Evolutionary conservation across 768 basidiomycete species (phyloP).

Genomic region (Suillus luteus): DNA sequence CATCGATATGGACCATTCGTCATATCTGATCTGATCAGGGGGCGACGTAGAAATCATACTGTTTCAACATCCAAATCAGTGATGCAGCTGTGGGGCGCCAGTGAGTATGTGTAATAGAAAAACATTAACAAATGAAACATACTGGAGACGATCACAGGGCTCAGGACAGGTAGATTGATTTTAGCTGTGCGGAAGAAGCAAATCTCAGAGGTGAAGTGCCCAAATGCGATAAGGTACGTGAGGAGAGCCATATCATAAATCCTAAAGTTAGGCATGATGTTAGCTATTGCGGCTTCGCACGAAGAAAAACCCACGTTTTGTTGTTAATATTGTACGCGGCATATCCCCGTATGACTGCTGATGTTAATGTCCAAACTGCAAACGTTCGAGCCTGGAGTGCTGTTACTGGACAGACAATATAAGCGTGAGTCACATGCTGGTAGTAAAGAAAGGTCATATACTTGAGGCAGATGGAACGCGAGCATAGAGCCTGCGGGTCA

Average conservation of each 20-base stretch:
- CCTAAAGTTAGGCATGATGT: constrained; percentile 40
- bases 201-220: constrained; percentile 86
- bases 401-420: constrained; percentile 58
- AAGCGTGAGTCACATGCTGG: background rate
- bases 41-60: constrained; percentile 80
- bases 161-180: constrained; percentile 57
- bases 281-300: constrained; percentile 15
- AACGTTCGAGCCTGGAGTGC: constrained; percentile 87
- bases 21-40: constrained; percentile 19
- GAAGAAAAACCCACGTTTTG: constrained; percentile 61
- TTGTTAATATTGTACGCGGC: constrained; percentile 88
- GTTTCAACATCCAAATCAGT: constrained; percentile 82
- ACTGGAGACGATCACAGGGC: constrained; percentile 88
- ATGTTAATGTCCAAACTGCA: constrained; percentile 87
- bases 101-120: constrained; percentile 12
- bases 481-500: constrained; percentile 79
- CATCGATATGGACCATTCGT: background rate
- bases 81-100: constrained; percentile 50
- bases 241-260: constrained; percentile 87
- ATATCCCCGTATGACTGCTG: constrained; percentile 80
- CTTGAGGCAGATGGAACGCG: constrained; percentile 42
- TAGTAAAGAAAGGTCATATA: constrained; percentile 20
- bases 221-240: constrained; percentile 88
- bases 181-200: constrained; percentile 79
- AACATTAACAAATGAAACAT: constrained; percentile 32